Base-by-base conservation (phyloP, 2,329 filamentous ascomycete genomes). In the Aspergillus unguis region DNA sequence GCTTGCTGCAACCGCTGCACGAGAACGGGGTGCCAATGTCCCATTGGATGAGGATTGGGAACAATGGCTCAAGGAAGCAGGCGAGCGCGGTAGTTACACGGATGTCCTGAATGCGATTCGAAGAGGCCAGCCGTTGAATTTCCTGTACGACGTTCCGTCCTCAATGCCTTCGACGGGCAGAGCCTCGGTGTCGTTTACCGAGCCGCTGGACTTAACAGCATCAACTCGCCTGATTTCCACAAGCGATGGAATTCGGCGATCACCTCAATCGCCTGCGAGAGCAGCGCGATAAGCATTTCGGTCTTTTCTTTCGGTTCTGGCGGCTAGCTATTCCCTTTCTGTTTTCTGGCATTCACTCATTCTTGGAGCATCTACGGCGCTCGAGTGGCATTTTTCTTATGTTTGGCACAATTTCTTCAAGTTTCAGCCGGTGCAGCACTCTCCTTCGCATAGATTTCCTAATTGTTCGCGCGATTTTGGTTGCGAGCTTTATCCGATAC, bases 51-150 rank as follows among this genome's bases (percentile, higher is more conserved):
- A 72, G 47, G 72, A 75, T 51, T 83, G 78, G 77, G 80, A 83
- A 60, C 80, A 82, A 60, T 83, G 79, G 73, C 65, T 83, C 52
- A 82, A 82, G 61, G 80, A 83, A 58, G 78, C 75, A 6, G 73
- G 78, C 11, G 80, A 83, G 59, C 70, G 77, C 35, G 77, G 78
- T 45, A 67, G 65, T 44, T 74, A 72, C 55, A 61, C 63, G n/a
- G 70, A 73, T 43, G 68, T 75, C 59, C 59, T 74, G 26, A 64
- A 71, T 53, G 68, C 71, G 6, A 72, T 75, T 53, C 63, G 71
- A 42, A 58, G 65, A 32, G 67, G 66, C 37, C 67, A 71, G 42
- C 66, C 71, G 11, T 59, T 73, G 52, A 60, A 61, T 44, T 62
- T 65, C 29, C 48, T 63, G 43, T 62, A 66, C n/a, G 64, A 65